These are phyloP conservation scores for Naumovozyma baii DNA, from an alignment of 805 yeast species.

Conservation along the genomic window DNA sequence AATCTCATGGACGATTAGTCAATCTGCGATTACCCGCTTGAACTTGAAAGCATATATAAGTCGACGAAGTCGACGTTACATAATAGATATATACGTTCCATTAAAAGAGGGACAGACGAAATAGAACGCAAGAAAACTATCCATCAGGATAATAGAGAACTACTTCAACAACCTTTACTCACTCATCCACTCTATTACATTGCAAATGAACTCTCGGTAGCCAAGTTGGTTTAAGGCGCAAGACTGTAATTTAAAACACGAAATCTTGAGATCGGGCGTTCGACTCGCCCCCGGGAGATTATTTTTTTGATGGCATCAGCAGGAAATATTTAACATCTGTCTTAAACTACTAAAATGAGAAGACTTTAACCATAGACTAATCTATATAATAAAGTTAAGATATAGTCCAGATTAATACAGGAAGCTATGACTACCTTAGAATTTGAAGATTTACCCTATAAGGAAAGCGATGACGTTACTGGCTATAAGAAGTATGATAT, in stretches of 20 bases:
- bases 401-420: no score
- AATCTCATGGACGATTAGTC: no score
- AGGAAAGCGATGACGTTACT: background rate
- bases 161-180: no score
- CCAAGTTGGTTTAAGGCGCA: conserved; percentile 1
- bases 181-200: no score
- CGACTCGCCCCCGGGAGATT: conserved; percentile 1
- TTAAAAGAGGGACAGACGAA: no score
- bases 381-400: background rate
- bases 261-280: conserved; percentile 1
- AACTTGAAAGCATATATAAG: no score
- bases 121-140: no score
- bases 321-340: background rate
- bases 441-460: background rate
- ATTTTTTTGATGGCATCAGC: background rate
- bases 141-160: no score
- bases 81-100: no score
- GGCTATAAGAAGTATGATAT: conserved; percentile 32
- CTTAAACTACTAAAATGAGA: background rate
- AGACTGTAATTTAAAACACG: conserved; percentile 1
- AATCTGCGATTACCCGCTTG: no score
- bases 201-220: background rate
- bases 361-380: background rate
- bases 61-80: background rate
- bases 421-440: no score